phyloP scores from a whole-genome alignment of 1,284 basidiomycete genomes.

The Sanghuangporus weigelae region DNA sequence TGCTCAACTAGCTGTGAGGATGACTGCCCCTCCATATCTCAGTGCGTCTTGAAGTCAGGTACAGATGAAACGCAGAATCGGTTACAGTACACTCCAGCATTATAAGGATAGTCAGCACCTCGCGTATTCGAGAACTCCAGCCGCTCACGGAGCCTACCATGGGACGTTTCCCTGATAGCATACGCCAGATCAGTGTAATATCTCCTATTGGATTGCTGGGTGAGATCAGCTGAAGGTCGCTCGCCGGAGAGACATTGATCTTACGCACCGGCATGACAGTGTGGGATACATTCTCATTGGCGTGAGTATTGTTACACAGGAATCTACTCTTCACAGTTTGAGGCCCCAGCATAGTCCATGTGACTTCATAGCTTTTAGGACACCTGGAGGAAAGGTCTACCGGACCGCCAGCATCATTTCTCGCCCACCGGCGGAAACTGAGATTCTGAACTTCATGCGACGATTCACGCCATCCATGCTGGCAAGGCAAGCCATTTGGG shows the following conservation, averaged over 20 bases:
- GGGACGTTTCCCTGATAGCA: neutral
- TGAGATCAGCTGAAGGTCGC: neutral
- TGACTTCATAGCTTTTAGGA: neutral
- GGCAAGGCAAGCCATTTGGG: too few relatives aligned
- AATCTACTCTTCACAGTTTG: neutral
- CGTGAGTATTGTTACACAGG: constrained; percentile 8
- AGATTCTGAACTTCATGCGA: too few relatives aligned
- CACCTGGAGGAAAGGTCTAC: neutral
- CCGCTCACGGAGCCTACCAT: neutral
- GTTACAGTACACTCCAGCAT: neutral
- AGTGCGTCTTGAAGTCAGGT: neutral
- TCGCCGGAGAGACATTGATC: neutral
- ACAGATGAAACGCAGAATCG: neutral
- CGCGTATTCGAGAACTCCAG: neutral
- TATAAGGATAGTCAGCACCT: neutral
- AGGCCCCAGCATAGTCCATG: neutral
- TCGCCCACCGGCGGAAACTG: too few relatives aligned
- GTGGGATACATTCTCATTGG: constrained; percentile 9
- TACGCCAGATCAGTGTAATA: neutral
- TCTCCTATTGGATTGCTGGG: constrained; percentile 3
- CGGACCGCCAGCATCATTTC: too few relatives aligned
- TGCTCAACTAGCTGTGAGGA: neutral
- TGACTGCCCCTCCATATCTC: neutral
- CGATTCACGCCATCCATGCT: too few relatives aligned
- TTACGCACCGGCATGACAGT: neutral